Percentiles rank a stretch among this genome's conserved stretches.
phyloP scores from a whole-genome alignment of 331 rosid genomes.

The Dryas integrifolia region DNA sequence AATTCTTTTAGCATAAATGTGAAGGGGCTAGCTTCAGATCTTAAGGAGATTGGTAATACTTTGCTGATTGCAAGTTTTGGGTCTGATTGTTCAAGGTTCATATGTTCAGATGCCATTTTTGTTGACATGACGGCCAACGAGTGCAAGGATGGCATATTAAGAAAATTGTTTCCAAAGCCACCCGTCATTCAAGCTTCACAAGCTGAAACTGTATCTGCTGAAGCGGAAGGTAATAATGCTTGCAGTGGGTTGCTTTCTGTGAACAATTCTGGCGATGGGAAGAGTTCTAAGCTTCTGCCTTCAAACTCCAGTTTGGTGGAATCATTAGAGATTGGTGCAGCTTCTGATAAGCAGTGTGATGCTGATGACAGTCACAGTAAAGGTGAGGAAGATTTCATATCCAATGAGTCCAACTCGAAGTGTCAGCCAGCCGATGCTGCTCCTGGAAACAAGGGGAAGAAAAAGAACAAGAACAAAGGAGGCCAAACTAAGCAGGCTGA shows the following conservation, averaged over 20 bases:
- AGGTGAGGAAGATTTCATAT: background rate
- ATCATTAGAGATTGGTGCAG: conserved; percentile 11
- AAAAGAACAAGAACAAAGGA: background rate
- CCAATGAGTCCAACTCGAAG: background rate
- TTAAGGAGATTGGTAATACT: conserved; percentile 44
- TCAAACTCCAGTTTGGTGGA: background rate
- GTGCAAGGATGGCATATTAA: conserved; percentile 18
- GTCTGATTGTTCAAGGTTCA: conserved; percentile 2
- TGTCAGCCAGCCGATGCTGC: background rate
- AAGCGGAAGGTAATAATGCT: background rate
- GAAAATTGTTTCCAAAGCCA: conserved; percentile 25
- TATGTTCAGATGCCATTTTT: conserved; percentile 16
- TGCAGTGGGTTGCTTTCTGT: background rate
- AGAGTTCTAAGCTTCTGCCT: background rate
- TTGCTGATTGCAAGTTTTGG: conserved; percentile 46
- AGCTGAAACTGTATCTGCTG: background rate
- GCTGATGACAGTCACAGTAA: background rate
- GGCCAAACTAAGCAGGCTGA: background rate
- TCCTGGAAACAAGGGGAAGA: background rate
- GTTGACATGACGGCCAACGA: conserved; percentile 26
- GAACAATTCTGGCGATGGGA: background rate
- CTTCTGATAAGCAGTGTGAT: background rate
- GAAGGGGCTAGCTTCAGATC: conserved; percentile 47
- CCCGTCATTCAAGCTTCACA: background rate
- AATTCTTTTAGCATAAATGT: background rate